Base-by-base conservation (phyloP, 371 early-diverging fungal species). In the Saksenaea oblongispora region DNA sequence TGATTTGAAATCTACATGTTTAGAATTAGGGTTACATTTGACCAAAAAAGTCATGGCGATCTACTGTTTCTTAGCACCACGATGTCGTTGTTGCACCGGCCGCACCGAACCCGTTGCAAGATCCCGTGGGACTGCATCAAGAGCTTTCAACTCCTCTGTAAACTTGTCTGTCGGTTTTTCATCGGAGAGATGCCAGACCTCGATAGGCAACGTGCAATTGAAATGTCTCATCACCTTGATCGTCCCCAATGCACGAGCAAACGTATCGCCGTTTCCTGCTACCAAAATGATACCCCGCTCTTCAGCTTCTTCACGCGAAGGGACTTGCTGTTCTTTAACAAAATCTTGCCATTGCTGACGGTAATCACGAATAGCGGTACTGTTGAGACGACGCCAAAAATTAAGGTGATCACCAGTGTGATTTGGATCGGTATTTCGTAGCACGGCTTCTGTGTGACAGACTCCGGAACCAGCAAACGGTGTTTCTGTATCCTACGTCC, bases 191-290 rank as follows among this genome's bases (percentile, higher is more conserved):
- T 80, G 78, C 80, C 80, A 80, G 11, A 80, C 60, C 56, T 80
- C 80, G 14, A 76, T 68, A 13, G 69, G 64, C 18, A 80, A 51
- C 11, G 42, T 37, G 44, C 78, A 78, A 0, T 51, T 31, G 27
- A 72, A 63, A 27, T 68, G 34, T 41, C 76, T 64, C 36, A 80
- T 55, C 5, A 80, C 10, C 36, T 65, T 59, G 35, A 78, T 69
- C 0, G 72, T 53, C 9, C 74, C 72, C n/a, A 78, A 10, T 13
- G 74, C 61, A 34, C 80, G 75, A 1, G 60, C 51, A 39, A 78
- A 67, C 0, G 80, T 80, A 54, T 80, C 80, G n/a, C 56, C 51
- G 36, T 80, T 80, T 10, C 80, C 80, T 7, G 80, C 78, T 3
- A 77, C 74, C 13, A 80, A 34, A 0, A 78, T 76, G 22, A 80